Evolutionary conservation across 2,329 filamentous ascomycete species (phyloP), one percentile per base, ranked within the genome.

Genomic region (Paramyrothecium roridum): DNA sequence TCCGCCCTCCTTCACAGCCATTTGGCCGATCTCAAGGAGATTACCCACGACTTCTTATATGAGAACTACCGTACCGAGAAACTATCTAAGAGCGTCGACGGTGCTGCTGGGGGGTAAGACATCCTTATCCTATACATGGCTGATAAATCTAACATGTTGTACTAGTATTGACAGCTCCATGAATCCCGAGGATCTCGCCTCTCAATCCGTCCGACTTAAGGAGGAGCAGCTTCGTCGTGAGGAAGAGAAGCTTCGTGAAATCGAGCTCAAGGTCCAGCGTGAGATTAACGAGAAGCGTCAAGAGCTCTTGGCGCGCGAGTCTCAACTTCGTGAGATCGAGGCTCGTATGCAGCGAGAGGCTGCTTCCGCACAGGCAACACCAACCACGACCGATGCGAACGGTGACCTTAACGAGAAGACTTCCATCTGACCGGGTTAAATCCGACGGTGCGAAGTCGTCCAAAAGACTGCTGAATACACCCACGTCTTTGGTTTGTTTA

Each of bases 51-150:
- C 77, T 99, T 99, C 88, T 81, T 99, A 62, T 99, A 99, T 80
- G 95, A 99, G 76, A 99, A 99, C 80, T 99, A 99, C 85, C 92
- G 95, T 91, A 99, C 95, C 70, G 95, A 99, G 90, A 98, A 98
- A 83, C 90, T 99, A 68, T 96, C 91, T 82, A 99, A 98, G 91
- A 97, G 92, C 73, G 95, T 99, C 66, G 93, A 97, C 72, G 91
- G 91, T 74, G 90, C 90, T 77, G 83, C 86, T 76, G 85, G 86
- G 84, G 86, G 86, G 92, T 96, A 90, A 66, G 92, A 91, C 57
- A 52, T 47, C 48, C 50, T 13, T 33, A 26, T 22, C n/a, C 20
- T 6, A n/a, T 10, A 40, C 52, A 47, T 19, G 52, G 46, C 54
- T 20, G 22, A 51, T 50, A 57, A n/a, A 7, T 53, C 71, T 76